These are phyloP conservation scores for Aspergillus ochraceus DNA, from an alignment of 2,329 filamentous ascomycete species.

Conservation along the genomic window DNA sequence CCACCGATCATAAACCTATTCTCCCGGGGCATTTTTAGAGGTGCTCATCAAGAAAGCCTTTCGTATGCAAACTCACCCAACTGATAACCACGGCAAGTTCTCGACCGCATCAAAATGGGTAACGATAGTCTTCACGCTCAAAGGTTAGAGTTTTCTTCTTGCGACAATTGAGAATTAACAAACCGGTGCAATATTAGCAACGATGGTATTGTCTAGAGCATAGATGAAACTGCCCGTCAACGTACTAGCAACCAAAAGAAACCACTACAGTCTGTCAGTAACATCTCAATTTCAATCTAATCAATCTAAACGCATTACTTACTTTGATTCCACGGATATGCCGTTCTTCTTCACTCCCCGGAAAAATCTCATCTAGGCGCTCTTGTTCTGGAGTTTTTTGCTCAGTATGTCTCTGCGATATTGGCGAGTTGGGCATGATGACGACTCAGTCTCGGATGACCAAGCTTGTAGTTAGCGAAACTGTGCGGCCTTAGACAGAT, in stretches of 20 bases:
- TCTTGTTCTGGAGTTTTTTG: not conserved
- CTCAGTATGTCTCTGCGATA: not conserved
- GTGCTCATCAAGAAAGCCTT: not conserved
- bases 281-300: not conserved
- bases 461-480: not conserved
- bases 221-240: slow-evolving; percentile 24
- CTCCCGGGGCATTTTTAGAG: slow-evolving; percentile 10
- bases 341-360: not conserved
- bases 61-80: not conserved
- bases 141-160: not conserved
- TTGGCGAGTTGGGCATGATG: not conserved
- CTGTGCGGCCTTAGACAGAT: not conserved
- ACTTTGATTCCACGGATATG: not conserved
- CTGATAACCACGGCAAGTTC: not conserved
- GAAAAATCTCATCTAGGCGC: not conserved
- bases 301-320: not conserved
- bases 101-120: not conserved
- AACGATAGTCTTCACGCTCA: not conserved
- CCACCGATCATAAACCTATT: slow-evolving; percentile 47
- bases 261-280: not conserved
- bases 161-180: not conserved
- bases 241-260: not conserved
- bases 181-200: slow-evolving; percentile 48
- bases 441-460: not conserved
- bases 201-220: slow-evolving; percentile 49